Evolutionary conservation across 345 rosid species (phyloP).

Genomic region (Lepidium aucheri): DNA sequence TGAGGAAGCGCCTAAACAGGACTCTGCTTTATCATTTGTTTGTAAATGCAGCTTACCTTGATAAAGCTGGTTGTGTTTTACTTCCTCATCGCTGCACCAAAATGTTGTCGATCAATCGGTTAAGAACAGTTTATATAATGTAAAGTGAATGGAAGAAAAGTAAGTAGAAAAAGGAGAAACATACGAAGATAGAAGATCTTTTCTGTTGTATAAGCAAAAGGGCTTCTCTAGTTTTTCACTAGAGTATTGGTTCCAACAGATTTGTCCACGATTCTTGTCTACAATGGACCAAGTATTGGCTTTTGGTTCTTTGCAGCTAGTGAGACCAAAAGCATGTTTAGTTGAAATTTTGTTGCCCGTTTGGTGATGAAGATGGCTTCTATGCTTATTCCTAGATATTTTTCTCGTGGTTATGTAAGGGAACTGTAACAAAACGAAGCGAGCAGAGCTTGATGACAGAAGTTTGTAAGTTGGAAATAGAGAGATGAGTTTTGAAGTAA

Average conservation of each 20-base stretch:
- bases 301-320: conserved; percentile 59
- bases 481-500: not conserved
- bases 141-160: not conserved
- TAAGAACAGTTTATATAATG: not conserved
- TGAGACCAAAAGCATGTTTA: conserved; percentile 41
- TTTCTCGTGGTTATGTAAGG: conserved; percentile 34
- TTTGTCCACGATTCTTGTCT: conserved; percentile 37
- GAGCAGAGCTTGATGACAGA: not conserved
- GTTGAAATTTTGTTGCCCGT: conserved; percentile 16
- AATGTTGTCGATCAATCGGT: not conserved
- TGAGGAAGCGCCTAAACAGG: conserved; percentile 72
- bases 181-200: conserved; percentile 45
- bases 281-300: conserved; percentile 53
- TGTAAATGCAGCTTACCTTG: conserved; percentile 43
- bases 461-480: not conserved
- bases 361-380: not conserved
- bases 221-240: conserved; percentile 28
- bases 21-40: conserved; percentile 43
- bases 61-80: conserved; percentile 29
- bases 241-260: conserved; percentile 59
- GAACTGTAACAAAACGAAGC: conserved; percentile 33
- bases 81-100: conserved; percentile 47
- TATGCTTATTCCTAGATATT: not conserved
- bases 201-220: conserved; percentile 62
- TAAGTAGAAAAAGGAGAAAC: not conserved